Percentiles rank a stretch among this genome's conserved stretches.
These are phyloP conservation scores for Alternaria dauci DNA, from an alignment of 2,329 filamentous ascomycete genomes.

Conservation along the genomic window DNA sequence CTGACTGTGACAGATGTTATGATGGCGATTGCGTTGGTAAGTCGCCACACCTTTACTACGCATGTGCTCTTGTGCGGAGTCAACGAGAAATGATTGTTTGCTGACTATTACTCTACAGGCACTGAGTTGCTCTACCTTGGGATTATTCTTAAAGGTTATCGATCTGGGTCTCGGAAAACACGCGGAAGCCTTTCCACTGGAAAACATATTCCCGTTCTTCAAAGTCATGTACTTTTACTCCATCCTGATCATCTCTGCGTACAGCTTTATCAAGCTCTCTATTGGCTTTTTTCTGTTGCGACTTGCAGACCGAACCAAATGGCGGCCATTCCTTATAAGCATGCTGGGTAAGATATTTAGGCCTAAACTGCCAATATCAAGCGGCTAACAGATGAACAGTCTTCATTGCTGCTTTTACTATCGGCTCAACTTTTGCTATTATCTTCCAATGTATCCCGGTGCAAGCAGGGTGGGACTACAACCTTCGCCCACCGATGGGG, in stretches of 20 bases:
- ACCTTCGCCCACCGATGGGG: constrained; percentile 32
- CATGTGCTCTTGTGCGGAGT: background rate
- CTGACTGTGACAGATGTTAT: constrained; percentile 47
- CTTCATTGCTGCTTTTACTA: constrained; percentile 35
- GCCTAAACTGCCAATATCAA: background rate
- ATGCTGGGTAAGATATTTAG: constrained; percentile 51
- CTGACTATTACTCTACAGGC: constrained; percentile 9
- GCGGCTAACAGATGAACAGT: constrained; percentile 12
- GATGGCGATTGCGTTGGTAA: constrained; percentile 39
- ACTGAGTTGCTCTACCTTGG: constrained; percentile 25
- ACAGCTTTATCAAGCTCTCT: constrained; percentile 59
- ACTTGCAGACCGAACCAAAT: constrained; percentile 44
- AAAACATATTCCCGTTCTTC: constrained; percentile 48
- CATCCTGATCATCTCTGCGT: constrained; percentile 56
- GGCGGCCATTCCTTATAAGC: constrained; percentile 53
- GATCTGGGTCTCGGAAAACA: constrained; percentile 59
- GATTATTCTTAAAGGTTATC: constrained; percentile 26
- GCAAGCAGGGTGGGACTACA: constrained; percentile 54
- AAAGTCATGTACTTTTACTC: constrained; percentile 56
- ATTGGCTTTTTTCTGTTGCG: constrained; percentile 59
- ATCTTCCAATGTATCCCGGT: constrained; percentile 51
- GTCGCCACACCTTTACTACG: background rate
- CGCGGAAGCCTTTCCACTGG: constrained; percentile 39
- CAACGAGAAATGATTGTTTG: background rate
- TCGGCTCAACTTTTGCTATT: constrained; percentile 34